Evolutionary conservation across 2,329 filamentous ascomycete genomes (phyloP).

Genomic region (Talaromyces sp.): DNA sequence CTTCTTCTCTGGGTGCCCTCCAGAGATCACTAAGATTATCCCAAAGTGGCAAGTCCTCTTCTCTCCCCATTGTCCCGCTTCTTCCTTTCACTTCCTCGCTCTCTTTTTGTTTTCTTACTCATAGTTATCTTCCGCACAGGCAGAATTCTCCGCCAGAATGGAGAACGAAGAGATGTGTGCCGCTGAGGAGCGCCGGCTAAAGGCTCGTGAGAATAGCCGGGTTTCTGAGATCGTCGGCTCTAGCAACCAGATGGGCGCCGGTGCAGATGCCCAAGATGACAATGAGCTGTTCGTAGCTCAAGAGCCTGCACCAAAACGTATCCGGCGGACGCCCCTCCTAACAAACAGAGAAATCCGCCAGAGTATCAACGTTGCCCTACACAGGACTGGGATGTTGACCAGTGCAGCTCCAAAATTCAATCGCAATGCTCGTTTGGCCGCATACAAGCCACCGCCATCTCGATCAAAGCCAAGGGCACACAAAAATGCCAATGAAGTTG

Average conservation of each 20-base stretch:
- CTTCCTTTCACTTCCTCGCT: neutral
- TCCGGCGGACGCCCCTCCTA: neutral
- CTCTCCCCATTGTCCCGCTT: neutral
- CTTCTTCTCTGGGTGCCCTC: neutral
- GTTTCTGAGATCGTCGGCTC: neutral
- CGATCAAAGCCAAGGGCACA: neutral
- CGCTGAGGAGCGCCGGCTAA: neutral
- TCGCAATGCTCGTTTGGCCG: neutral
- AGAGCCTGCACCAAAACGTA: neutral
- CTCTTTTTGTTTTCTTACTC: neutral
- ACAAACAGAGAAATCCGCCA: slow-evolving; percentile 3
- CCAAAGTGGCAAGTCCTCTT: neutral
- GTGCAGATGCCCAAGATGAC: neutral
- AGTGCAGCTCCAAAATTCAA: neutral
- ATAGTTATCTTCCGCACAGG: neutral
- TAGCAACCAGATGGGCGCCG: neutral
- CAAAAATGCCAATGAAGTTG: slow-evolving; percentile 11
- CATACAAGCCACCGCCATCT: neutral
- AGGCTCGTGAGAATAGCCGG: neutral
- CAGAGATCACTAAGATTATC: no score
- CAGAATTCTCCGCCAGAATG: neutral
- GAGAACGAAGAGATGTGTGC: neutral
- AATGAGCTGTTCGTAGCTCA: slow-evolving; percentile 5
- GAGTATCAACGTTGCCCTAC: slow-evolving; percentile 1
- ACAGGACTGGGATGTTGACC: neutral